Evolutionary conservation across 306 rosid genomes (phyloP), one percentile per base, ranked within the genome.

Genomic region (Trifolium pratense): DNA sequence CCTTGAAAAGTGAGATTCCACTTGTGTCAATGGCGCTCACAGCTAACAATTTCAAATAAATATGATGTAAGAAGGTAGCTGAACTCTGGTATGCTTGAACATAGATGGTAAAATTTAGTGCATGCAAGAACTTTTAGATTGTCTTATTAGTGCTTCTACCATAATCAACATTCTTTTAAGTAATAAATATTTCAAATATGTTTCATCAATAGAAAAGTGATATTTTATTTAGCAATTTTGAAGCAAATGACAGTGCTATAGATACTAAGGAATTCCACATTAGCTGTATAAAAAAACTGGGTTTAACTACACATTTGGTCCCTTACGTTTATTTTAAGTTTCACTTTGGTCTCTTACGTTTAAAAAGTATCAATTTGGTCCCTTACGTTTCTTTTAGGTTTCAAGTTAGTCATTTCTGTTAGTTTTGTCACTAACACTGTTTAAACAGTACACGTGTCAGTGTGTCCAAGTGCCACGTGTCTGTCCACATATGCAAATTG

Each of bases 21-120:
- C 97, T 94, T 63, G 99, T 91, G 80, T 94, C 99, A 51, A 94
- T 84, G 77, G 85, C 81, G 66, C 93, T 91, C 69, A 94, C 99
- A 56, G 95, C 99, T 94, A 86, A 67, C 40, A 85, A 63, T 53
- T 78, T 7, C 31, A 59, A 52, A 78, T 16, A 76, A 29, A 57
- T 6, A 42, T 31, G 60, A 68, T 60, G 5, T 63, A 20, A 71
- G 45, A 34, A 18, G 31, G 63, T 48, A 72, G 29, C n/a, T 48
- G 70, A 55, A 42, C 18, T 29, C 0, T 32, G 23, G 40, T 60
- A 61, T 51, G 74, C 49, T 63, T 69, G 43, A 60, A 11, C 15
- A 45, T 18, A 32, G 18, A 32, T 9, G 46, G 10, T 57, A 57
- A 25, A 57, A 25, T 9, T 11, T 5, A 13, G 63, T 25, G 63